Conservation (phyloP, 805 yeast species). For the Debaryomyces hansenii region DNA sequence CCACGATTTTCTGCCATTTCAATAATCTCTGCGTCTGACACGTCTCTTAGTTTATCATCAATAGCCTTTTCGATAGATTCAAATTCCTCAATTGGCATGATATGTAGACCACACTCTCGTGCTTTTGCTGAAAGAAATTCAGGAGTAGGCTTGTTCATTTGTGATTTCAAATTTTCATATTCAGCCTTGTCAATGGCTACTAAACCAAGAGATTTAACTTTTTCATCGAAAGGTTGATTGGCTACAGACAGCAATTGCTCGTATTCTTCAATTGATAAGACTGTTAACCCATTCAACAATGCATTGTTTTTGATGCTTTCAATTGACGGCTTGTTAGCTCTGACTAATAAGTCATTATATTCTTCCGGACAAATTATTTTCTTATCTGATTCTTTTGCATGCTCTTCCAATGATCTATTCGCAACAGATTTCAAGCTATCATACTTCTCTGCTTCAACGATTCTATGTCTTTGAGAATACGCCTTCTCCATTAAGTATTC, state of each 20-base stretch:
- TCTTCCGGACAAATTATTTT: constrained; percentile 18
- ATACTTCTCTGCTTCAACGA: not conserved
- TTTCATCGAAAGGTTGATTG: constrained; percentile 13
- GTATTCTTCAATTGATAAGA: constrained; percentile 26
- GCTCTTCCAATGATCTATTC: constrained; percentile 14
- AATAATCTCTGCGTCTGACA: constrained; percentile 4
- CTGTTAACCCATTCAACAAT: constrained; percentile 24
- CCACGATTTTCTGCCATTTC: not conserved
- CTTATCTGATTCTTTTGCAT: constrained; percentile 15
- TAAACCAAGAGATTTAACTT: constrained; percentile 17
- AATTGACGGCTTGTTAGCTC: constrained; percentile 28
- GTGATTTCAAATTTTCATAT: constrained; percentile 10
- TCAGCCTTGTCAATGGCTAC: constrained; percentile 16
- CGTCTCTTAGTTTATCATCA: constrained; percentile 16
- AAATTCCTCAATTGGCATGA: constrained; percentile 10
- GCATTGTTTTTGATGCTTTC: constrained; percentile 27
- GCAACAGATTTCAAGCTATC: constrained; percentile 8
- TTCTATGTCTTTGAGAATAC: constrained; percentile 1
- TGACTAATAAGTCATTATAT: constrained; percentile 30
- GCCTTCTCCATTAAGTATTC: constrained; percentile 13
- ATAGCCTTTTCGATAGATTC: constrained; percentile 12
- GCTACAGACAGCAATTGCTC: constrained; percentile 10
- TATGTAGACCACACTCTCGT: constrained; percentile 4
- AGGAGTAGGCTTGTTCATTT: constrained; percentile 22
- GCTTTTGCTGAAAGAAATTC: not conserved